Base-by-base conservation (phyloP, 2,329 filamentous ascomycete genomes). In the Botrytis byssoidea region DNA sequence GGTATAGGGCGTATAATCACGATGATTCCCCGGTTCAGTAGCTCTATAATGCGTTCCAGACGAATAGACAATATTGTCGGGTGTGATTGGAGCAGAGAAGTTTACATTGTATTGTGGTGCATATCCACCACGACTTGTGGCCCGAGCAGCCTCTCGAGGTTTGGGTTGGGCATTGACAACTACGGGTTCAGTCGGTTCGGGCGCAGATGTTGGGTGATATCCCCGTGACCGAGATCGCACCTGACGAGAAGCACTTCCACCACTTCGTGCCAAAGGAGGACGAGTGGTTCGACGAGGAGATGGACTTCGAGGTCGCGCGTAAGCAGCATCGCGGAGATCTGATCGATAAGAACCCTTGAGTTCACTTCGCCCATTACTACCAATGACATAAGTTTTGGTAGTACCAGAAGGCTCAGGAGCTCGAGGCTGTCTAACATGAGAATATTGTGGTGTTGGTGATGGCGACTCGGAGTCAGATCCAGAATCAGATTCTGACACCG, bases 381-480 rank as follows among this genome's bases (percentile, higher is more conserved):
- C 74, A 32, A 77, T 74, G 60, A 72, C 46, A 29, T 72, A 72
- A 22, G 68, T 70, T 46, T 70, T 70, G 25, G 48, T 68, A 65
- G 80, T 81, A 25, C 77, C 75, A 40, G 74, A 78, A 29, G 75
- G 68, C 64, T 76, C 75, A n/a, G 60, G 70, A n/a, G 55, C 44
- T 67, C 76, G 72, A 57, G 72, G 75, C 51, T 70, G 74, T 44
- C 60, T 66, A 37, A 32, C 14, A 55, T 72, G 59, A 59, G 66
- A 40, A 73, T 67, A 66, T 35, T 65, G 46, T 37, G 60, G 67
- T 67, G 67, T 55, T n/a, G 70, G 73, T 55, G 57, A 60, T 67
- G 67, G 63, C 25, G 73, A 69, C 20, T 66, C 59, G 18, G 70
- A 72, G 25, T 59, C 72, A 42, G 70, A 72, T 2, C 29, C 70